Conservation (phyloP, 768 basidiomycete genomes). For the Rhizopogon rudus region DNA sequence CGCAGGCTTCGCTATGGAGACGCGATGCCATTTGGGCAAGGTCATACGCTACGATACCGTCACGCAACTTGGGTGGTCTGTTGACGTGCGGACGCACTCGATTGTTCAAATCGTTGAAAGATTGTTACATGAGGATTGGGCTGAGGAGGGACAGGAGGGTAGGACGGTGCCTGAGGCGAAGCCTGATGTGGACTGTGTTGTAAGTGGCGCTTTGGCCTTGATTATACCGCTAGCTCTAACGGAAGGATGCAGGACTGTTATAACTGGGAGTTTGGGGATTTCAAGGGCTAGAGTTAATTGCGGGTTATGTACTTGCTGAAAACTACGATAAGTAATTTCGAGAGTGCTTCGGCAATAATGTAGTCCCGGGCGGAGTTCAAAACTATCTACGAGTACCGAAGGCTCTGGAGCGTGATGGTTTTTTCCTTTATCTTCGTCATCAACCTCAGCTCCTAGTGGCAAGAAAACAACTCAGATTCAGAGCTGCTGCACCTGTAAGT, state of each 20-base stretch:
- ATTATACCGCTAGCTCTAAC: not conserved
- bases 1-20: conserved; percentile 84
- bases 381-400: too few species aligned
- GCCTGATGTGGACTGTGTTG: conserved; percentile 61
- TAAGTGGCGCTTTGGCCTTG: conserved; percentile 28
- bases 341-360: too few species aligned
- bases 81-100: conserved; percentile 65
- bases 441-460: too few species aligned
- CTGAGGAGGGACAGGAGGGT: conserved; percentile 38
- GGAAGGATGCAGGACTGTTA: conserved; percentile 54
- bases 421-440: too few species aligned
- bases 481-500: too few species aligned
- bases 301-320: not conserved
- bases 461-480: too few species aligned
- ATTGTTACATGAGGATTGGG: conserved; percentile 47
- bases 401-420: too few species aligned
- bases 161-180: conserved; percentile 41
- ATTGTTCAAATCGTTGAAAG: conserved; percentile 71
- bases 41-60: conserved; percentile 85
- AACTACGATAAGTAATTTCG: not conserved
- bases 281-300: conserved; percentile 3
- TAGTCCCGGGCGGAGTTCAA: too few species aligned
- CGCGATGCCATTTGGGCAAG: conserved; percentile 84
- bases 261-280: conserved; percentile 63
- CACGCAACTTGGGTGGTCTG: conserved; percentile 71